Evolutionary conservation across 371 early-diverging fungal genomes (phyloP), one percentile per base, ranked within the genome.

Genomic region (Capniomyces stellatus): DNA sequence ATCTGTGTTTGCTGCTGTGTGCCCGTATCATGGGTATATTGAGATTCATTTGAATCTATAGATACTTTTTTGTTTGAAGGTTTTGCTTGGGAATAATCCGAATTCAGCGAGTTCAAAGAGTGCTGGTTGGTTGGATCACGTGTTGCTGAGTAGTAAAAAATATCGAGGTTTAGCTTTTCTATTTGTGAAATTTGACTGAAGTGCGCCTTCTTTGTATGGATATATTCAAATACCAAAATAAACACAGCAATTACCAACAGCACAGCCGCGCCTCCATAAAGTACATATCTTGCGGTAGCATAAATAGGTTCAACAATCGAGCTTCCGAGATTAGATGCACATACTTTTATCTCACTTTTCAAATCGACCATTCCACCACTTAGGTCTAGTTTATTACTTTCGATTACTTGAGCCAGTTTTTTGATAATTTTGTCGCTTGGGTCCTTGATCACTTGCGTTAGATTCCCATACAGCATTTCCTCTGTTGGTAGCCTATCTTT

Each of bases 391-490:
- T 15, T 35, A 15, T 35, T 35, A 10, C 10, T 15, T 15, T 35
- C 15, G 35, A 35, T 10, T 10, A 35, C 6, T 10, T 35, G 10
- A 6, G 6, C 35, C 6, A 63, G 27, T 10, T 46, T 53, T 2
- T 31, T 46, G 43, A 58, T 55, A 42, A 59, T 54, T 19, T 54
- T 52, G 42, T 27, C 25, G 43, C 60, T 58, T 12, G 64, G 64
- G n/a, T 59, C 46, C 42, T 64, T 56, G 28, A 64, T 53, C n/a
- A 61, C 28, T 41, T 30, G 12, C 0, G 58, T 58, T 40, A 64
- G 39, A 52, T 64, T 59, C 44, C 64, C 64, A 12, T 62, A 64
- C 0, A 64, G 56, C 53, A 61, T 41, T 22, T 63, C 59, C 29
- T 63, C 64, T 18, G 64, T 59, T 12, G 64, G 64, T 19, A 64